phyloP scores from a whole-genome alignment of 768 basidiomycete genomes.

The Leccinum obscurum region DNA sequence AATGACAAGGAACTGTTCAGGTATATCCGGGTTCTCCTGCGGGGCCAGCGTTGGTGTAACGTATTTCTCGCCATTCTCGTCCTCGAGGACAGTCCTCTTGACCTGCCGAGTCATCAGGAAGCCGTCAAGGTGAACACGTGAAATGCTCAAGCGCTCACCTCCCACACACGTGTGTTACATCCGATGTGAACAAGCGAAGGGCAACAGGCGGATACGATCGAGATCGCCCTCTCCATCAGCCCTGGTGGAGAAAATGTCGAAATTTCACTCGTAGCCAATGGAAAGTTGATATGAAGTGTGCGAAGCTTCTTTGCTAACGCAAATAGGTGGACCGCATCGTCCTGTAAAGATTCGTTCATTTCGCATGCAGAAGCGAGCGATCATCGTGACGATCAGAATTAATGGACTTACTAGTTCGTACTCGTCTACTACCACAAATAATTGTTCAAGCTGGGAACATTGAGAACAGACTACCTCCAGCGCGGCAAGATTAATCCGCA shows the following conservation, averaged over 20 bases:
- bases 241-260: conserved; percentile 14
- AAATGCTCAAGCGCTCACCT: conserved; percentile 49
- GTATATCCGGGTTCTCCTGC: conserved; percentile 66
- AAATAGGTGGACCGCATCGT: conserved; percentile 35
- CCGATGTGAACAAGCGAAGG: conserved; percentile 61
- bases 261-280: conserved; percentile 23
- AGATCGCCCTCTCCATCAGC: conserved; percentile 39
- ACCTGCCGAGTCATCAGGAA: conserved; percentile 40
- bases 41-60: conserved; percentile 42
- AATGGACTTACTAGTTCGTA: conserved; percentile 41
- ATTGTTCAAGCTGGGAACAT: conserved; percentile 55
- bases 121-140: not conserved
- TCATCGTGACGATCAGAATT: not conserved
- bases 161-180: conserved; percentile 68
- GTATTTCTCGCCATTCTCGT: conserved; percentile 40
- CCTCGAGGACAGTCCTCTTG: conserved; percentile 37
- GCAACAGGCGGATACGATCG: conserved; percentile 50
- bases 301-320: conserved; percentile 47
- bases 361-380: not conserved
- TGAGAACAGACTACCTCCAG: conserved; percentile 54
- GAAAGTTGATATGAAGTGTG: conserved; percentile 62
- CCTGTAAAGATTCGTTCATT: conserved; percentile 11
- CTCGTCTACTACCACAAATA: conserved; percentile 61
- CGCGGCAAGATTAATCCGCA: conserved; percentile 51
- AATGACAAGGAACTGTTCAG: conserved; percentile 72